These are phyloP conservation scores for Wickerhamomyces subpelliculosus DNA, from an alignment of 805 yeast genomes.

Conservation along the genomic window DNA sequence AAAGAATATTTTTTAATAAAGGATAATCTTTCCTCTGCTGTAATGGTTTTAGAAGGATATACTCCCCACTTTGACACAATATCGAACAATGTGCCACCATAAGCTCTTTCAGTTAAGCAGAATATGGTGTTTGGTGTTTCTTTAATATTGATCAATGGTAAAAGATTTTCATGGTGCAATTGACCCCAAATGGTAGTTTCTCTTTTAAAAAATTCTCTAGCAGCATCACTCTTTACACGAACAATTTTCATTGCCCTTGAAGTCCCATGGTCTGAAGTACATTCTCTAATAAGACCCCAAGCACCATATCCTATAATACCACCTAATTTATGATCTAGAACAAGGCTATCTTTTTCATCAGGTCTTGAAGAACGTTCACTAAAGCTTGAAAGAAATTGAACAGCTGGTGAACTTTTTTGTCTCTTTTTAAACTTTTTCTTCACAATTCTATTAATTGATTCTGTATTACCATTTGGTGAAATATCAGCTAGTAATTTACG, in stretches of 20 bases:
- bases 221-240: conserved; percentile 43
- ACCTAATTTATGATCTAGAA: conserved; percentile 59
- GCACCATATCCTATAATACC: conserved; percentile 83
- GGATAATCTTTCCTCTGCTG: conserved; percentile 27
- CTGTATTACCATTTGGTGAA: conserved; percentile 27
- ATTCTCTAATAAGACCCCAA: conserved; percentile 81
- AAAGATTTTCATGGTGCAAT: conserved; percentile 55
- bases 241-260: conserved; percentile 57
- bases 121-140: conserved; percentile 61
- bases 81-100: conserved; percentile 80
- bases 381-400: conserved; percentile 21
- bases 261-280: conserved; percentile 28
- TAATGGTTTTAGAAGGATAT: conserved; percentile 23
- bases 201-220: conserved; percentile 52
- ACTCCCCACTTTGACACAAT: conserved; percentile 63
- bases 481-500: conserved; percentile 32
- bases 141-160: conserved; percentile 54
- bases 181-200: conserved; percentile 75
- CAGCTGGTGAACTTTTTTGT: conserved; percentile 18
- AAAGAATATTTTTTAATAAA: conserved; percentile 31
- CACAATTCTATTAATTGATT: conserved; percentile 21
- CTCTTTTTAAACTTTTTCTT: conserved; percentile 20
- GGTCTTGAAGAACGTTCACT: conserved; percentile 11
- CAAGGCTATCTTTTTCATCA: conserved; percentile 64
- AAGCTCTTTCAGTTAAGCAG: conserved; percentile 60